Evolutionary conservation across 371 early-diverging fungal genomes (phyloP), one percentile per base, ranked within the genome.

Genomic region (Lichtheimia ramosa): DNA sequence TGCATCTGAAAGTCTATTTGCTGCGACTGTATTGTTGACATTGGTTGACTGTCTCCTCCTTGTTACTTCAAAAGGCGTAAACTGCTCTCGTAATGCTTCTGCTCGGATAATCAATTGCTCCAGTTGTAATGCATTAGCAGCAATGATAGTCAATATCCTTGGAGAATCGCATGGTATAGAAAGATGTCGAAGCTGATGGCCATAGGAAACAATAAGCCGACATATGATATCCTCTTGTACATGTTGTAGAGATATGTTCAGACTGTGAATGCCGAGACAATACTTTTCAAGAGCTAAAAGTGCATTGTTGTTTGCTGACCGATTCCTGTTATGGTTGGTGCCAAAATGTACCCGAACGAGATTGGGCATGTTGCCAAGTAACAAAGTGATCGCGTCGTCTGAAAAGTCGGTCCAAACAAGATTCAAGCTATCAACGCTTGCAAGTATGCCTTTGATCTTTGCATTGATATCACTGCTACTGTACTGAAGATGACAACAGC

Each of bases 351-450:
- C 54, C 14, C 49, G 34, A 21, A 20, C 61, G 14, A 81, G 48
- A 14, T 60, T 25, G 7, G 81, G 81, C 8, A 70, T 48, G 10
- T 34, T 24, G 5, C 43, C 23, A 4, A 71, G 58, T 0, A 81
- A 64, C 10, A 66, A 59, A n/a, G 52, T 21, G 14, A 75, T 63
- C 15, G 75, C 71, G 21, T 63, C 56, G 4, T 58, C 43, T 4
- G 74, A 62, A 56, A 81, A 77, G 40, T 81, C 77, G 13, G 81
- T 81, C 81, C 81, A 81, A 3, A 62, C 25, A 3, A 73, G 51
- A 14, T 46, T 16, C 18, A 46, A 21, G 10, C 1, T 18, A 46
- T 21, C 7, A n/a, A 46, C 5, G 5, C 7, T 46, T 13, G 46
- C 5, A 10, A 46, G 46, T 1, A 10, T 46, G 46, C 46, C 46